Evolutionary conservation across 352 stramenopile genomes (phyloP).

Genomic region (Thalassiosira mediterranea): DNA sequence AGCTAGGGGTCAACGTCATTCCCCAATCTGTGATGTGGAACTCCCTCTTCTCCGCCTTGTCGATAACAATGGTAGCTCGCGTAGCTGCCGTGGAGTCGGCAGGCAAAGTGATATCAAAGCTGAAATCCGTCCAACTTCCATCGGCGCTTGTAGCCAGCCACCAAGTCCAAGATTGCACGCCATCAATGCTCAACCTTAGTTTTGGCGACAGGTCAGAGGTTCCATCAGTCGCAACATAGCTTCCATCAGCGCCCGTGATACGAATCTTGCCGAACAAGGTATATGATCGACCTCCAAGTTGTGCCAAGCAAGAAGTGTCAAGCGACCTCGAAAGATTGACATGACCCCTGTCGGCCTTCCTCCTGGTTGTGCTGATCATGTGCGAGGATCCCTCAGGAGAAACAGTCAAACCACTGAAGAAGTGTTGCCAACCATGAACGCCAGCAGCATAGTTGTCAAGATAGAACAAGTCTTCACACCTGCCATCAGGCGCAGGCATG

Average conservation of each 20-base stretch:
- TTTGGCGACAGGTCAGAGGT: conserved; percentile 15
- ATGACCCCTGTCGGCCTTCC: conserved; percentile 27
- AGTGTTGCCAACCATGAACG: conserved; percentile 37
- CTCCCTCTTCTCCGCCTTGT: conserved; percentile 25
- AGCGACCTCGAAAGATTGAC: conserved; percentile 26
- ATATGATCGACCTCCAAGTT: conserved; percentile 10
- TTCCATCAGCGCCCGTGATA: conserved; percentile 18
- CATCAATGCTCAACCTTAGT: conserved; percentile 6
- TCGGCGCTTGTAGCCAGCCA: conserved; percentile 13
- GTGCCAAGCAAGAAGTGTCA: conserved; percentile 16
- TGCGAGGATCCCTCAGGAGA: conserved; percentile 13
- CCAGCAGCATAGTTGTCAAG: conserved; percentile 16
- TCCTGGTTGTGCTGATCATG: conserved; percentile 26
- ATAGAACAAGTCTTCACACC: conserved; percentile 25
- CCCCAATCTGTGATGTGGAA: conserved; percentile 36
- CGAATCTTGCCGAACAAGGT: conserved; percentile 36
- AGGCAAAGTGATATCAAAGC: conserved; percentile 12
- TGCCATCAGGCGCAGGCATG: conserved; percentile 5
- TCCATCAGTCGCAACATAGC: conserved; percentile 21
- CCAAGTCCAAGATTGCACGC: conserved; percentile 4
- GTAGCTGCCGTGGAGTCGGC: background rate
- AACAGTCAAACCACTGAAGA: conserved; percentile 23
- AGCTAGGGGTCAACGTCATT: conserved; percentile 18
- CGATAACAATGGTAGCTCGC: conserved; percentile 22
- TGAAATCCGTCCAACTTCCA: conserved; percentile 24